Conservation (phyloP, 2,329 filamentous ascomycete genomes). For the Berkeleyomyces basicola region DNA sequence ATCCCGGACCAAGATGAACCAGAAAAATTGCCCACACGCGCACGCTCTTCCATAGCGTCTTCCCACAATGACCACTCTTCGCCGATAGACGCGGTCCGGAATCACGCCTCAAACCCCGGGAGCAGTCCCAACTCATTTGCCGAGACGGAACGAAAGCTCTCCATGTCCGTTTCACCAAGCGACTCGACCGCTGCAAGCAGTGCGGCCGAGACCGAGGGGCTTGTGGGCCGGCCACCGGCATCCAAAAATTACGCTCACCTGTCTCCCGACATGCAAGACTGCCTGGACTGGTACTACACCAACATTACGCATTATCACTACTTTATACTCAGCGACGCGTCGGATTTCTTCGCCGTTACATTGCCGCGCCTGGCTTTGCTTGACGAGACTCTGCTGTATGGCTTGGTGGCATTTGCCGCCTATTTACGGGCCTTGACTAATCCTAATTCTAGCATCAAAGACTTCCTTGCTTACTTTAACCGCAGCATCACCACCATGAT, state of each 20-base stretch:
- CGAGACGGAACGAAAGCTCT: background rate
- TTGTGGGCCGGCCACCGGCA: background rate
- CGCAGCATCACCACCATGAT: slow-evolving; percentile 66
- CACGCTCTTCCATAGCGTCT: background rate
- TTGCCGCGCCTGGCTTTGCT: slow-evolving; percentile 57
- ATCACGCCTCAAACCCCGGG: slow-evolving; percentile 16
- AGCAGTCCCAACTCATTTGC: slow-evolving; percentile 25
- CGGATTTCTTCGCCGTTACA: slow-evolving; percentile 55
- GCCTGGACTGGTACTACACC: slow-evolving; percentile 61
- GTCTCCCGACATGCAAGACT: slow-evolving; percentile 55
- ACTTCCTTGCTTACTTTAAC: slow-evolving; percentile 83
- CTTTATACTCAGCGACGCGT: slow-evolving; percentile 52
- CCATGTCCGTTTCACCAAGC: slow-evolving; percentile 5
- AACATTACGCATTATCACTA: slow-evolving; percentile 74
- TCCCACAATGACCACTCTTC: slow-evolving; percentile 17
- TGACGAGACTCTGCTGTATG: slow-evolving; percentile 67
- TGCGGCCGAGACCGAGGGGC: slow-evolving; percentile 4
- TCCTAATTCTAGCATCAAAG: slow-evolving; percentile 54
- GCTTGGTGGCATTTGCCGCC: slow-evolving; percentile 72
- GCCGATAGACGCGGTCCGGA: slow-evolving; percentile 7
- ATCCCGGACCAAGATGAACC: slow-evolving; percentile 40
- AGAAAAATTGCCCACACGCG: background rate
- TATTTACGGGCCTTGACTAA: slow-evolving; percentile 66
- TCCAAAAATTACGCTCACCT: slow-evolving; percentile 37
- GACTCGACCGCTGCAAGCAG: slow-evolving; percentile 7